A percentile compares a stretch with the other conserved stretches of the same genome.
These are phyloP conservation scores for Hortaea sp. DNA, from an alignment of 2,329 filamentous ascomycete species.

Conservation along the genomic window DNA sequence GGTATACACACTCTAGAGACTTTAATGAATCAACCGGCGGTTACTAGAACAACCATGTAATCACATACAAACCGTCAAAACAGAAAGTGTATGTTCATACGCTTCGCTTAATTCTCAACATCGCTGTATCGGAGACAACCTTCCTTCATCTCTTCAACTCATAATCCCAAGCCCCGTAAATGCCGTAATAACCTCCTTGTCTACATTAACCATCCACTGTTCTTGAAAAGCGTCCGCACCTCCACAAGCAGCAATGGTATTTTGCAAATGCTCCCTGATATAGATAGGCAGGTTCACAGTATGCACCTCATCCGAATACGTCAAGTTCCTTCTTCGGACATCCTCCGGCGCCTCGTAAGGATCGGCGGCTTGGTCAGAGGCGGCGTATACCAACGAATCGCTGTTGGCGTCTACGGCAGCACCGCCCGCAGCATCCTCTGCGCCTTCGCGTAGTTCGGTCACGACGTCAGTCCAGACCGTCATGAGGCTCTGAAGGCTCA, in stretches of 20 bases:
- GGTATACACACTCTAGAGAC: too few species aligned
- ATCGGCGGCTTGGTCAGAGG: constrained; percentile 4
- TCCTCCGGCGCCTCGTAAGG: constrained; percentile 35
- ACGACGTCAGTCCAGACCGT: constrained; percentile 65
- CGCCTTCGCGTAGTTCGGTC: constrained; percentile 49
- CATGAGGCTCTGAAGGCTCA: constrained; percentile 59
- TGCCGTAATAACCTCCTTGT: constrained; percentile 57
- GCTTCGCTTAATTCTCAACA: too few species aligned
- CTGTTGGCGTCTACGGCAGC: neutral
- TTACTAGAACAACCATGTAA: too few species aligned
- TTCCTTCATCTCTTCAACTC: too few species aligned
- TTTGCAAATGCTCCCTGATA: neutral
- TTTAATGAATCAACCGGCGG: too few species aligned
- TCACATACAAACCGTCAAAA: too few species aligned
- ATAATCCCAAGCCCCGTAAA: constrained; percentile 36
- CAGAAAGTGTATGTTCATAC: too few species aligned
- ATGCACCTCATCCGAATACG: constrained; percentile 56
- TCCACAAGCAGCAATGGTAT: constrained; percentile 48
- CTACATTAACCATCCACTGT: constrained; percentile 64
- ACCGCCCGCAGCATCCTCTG: neutral
- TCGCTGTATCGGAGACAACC: too few species aligned
- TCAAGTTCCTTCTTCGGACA: constrained; percentile 38
- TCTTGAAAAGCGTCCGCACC: constrained; percentile 57
- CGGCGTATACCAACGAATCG: constrained; percentile 32
- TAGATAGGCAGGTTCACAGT: constrained; percentile 49